Base-by-base conservation (phyloP, 768 basidiomycete species). In the Tephrocybe rancida region DNA sequence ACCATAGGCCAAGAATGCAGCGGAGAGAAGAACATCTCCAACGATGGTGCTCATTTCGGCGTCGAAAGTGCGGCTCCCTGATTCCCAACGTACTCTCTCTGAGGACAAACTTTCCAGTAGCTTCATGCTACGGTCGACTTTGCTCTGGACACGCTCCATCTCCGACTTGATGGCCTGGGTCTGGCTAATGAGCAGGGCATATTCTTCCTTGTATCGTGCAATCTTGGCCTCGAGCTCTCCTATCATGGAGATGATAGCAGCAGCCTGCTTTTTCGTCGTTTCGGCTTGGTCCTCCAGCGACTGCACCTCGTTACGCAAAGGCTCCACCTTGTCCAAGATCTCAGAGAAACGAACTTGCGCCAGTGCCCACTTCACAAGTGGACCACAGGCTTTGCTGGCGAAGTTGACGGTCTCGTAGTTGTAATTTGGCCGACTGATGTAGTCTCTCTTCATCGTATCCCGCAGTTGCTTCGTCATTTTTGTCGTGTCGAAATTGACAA, bases 11-110 rank as follows among this genome's bases (percentile, higher is more conserved):
- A 98, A 73, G 84, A 98, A 98, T 0, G 92, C 97, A 1, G 96
- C 90, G 37, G 96, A 97, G 30, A 98, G 80, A 26, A 99, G 73
- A 41, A 98, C 95, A 67, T 99, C 96, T 22, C 97, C 97, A 30
- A 95, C 93, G 58, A 98, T 95, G 38, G 97, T 99, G 67, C 92
- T 90, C 96, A 98, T 98, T 70, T 98, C 96, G 1, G 87, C 84
- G 63, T 98, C 97, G 67, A 99, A 99, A 0, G 95, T 95, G 45
- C 88, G 86, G 69, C 95, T 98, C 29, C 95, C 94, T 3, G 84
- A 75, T 68, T 98, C 95, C 97, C 97, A 99, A 56, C 97, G 87
- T 38, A 81, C 80, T 67, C 92, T 83, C 70, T 99, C 97, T 0
- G 97, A 98, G 8, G 95, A 97, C 62, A 99, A 76, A 70, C 92